Evolutionary conservation across 305 asterid species (phyloP).

Genomic region (Andrographis paniculata): DNA sequence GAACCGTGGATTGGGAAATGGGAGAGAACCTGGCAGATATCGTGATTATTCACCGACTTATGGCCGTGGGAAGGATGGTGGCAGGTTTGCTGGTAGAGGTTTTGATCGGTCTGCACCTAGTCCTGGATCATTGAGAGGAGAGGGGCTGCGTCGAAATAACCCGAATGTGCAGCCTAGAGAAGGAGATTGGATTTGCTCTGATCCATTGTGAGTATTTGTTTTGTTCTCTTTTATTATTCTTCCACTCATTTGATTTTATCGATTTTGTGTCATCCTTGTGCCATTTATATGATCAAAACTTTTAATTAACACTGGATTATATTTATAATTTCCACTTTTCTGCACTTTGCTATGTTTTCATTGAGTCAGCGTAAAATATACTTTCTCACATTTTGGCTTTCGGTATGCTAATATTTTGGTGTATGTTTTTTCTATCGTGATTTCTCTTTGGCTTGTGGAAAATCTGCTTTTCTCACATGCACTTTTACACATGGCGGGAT

Average conservation of each 20-base stretch:
- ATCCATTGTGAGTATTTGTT: conserved; percentile 56
- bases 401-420: no score
- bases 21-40: conserved; percentile 57
- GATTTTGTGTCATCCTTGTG: not conserved
- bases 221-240: conserved; percentile 4
- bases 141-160: conserved; percentile 56
- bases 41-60: conserved; percentile 63
- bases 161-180: conserved; percentile 91
- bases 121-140: conserved; percentile 48
- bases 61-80: conserved; percentile 50
- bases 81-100: conserved; percentile 59
- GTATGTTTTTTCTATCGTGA: no score
- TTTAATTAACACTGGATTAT: no score
- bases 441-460: no score
- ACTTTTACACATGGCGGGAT: no score
- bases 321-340: no score
- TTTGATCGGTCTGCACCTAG: conserved; percentile 50
- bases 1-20: conserved; percentile 52
- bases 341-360: no score
- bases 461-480: no score
- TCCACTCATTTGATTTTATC: not conserved
- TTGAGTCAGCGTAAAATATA: no score
- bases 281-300: no score
- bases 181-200: conserved; percentile 90
- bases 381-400: no score